Base-by-base conservation (phyloP, 2,329 filamentous ascomycete species). In the Aureobasidium sp. region DNA sequence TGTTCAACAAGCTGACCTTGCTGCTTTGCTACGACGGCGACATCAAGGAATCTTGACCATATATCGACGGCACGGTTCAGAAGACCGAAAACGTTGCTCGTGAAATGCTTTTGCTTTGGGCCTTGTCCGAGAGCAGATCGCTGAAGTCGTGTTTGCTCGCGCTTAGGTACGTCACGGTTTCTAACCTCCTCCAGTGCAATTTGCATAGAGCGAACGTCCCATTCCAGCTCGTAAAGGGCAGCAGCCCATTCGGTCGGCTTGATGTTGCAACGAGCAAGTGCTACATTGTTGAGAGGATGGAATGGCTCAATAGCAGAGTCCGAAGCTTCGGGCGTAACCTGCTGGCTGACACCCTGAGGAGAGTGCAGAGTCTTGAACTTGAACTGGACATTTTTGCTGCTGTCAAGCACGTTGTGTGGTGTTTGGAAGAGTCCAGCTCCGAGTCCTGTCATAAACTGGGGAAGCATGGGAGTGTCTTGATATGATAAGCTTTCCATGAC, bases 271-370 rank as follows among this genome's bases (percentile, higher is more conserved):
- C 71, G 71, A 27, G 79, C 66, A 39, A 74, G 71, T 29, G 77
- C 68, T 64, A 78, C 75, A 64, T 81, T 80, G 68, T 73, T 75
- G 61, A 80, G 70, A 62, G 78, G 77, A 69, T 81, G 76, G 62
- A 78, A 71, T 44, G 78, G 70, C 68, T 72, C 70, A 64, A 67
- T 70, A 64, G 68, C 68, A 63, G 62, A 65, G 61, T 76, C 70
- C 67, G 74, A 71, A 62, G 75, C 68, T 12, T 47, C 58, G 17
- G 39, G 11, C 29, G 53, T 45, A 12, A 22, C 20, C 31, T 53
- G 37, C 27, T 34, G 22, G 2, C 39, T 31, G 6, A 48, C 22
- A 3, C n/a, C 34, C 8, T 48, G 31, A 25, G 42, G 27, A 37
- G 36, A 39, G 12, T 60, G 57, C 36, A 51, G n/a, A 22, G 44